Conservation (phyloP, 169 alveolate genomes). For the Babesia bigemina region DNA sequence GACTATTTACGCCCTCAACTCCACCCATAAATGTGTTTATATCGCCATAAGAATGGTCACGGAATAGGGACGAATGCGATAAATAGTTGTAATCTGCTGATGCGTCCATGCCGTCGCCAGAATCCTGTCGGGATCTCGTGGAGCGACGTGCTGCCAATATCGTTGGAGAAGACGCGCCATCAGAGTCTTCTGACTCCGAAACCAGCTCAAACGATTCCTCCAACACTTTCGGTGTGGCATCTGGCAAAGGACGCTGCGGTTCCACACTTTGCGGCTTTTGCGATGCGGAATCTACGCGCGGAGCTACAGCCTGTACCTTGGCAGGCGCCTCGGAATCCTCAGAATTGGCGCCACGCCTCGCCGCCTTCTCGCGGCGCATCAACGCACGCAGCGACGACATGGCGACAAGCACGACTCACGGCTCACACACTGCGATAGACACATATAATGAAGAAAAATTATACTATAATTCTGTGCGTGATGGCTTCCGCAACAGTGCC, state of each 20-base stretch:
- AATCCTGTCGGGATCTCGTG: too few species aligned
- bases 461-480: slow-evolving; percentile 26
- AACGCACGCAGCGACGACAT: slow-evolving; percentile 66
- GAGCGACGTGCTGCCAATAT: not conserved
- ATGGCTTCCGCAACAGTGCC: slow-evolving; percentile 37
- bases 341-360: slow-evolving; percentile 35
- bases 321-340: not conserved
- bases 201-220: slow-evolving; percentile 30
- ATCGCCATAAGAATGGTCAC: too few species aligned
- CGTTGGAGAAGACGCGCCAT: not conserved
- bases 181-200: slow-evolving; percentile 24
- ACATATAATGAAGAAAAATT: not conserved
- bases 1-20: not conserved
- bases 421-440: not conserved
- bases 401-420: not conserved
- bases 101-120: not conserved
- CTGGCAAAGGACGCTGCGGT: not conserved
- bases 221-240: not conserved
- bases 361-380: slow-evolving; percentile 68
- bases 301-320: slow-evolving; percentile 6
- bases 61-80: too few species aligned
- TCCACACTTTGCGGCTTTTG: not conserved
- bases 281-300: not conserved
- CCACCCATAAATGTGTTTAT: too few species aligned
- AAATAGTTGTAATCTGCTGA: too few species aligned